A percentile compares a stretch with the other conserved stretches of the same genome.
These are phyloP conservation scores for Rhamnella rubrinervis DNA, from an alignment of 331 rosid species.

Conservation along the genomic window DNA sequence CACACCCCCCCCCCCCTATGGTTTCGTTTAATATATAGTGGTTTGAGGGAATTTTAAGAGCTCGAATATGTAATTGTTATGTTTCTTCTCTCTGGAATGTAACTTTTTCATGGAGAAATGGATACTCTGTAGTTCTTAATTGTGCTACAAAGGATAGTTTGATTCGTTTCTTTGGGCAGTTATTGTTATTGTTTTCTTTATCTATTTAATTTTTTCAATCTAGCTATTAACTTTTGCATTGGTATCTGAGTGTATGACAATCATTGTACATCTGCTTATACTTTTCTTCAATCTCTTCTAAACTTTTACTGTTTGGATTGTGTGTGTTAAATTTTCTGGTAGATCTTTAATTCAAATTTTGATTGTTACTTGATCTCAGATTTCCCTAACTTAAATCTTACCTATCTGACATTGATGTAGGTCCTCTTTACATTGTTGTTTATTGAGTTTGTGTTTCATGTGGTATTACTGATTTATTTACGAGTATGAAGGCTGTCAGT, in stretches of 20 bases:
- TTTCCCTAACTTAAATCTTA: not conserved
- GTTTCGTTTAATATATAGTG: not conserved
- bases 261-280: not conserved
- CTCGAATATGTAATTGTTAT: not conserved
- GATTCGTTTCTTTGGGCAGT: slow-evolving; percentile 11
- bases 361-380: not conserved
- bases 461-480: too few relatives aligned
- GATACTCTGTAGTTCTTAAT: not conserved
- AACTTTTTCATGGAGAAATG: not conserved
- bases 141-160: not conserved
- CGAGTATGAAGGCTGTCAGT: too few relatives aligned
- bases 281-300: slow-evolving; percentile 3
- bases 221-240: not conserved
- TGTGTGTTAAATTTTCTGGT: not conserved
- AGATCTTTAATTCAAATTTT: not conserved
- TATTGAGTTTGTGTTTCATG: too few relatives aligned
- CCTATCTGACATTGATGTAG: too few relatives aligned
- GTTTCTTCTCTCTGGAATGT: not conserved
- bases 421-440: too few relatives aligned
- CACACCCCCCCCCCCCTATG: too few relatives aligned
- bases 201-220: not conserved
- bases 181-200: not conserved
- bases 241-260: not conserved
- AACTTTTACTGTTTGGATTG: not conserved
- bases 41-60: not conserved